phyloP scores from a whole-genome alignment of 345 rosid species.

The Hevea brasiliensis region DNA sequence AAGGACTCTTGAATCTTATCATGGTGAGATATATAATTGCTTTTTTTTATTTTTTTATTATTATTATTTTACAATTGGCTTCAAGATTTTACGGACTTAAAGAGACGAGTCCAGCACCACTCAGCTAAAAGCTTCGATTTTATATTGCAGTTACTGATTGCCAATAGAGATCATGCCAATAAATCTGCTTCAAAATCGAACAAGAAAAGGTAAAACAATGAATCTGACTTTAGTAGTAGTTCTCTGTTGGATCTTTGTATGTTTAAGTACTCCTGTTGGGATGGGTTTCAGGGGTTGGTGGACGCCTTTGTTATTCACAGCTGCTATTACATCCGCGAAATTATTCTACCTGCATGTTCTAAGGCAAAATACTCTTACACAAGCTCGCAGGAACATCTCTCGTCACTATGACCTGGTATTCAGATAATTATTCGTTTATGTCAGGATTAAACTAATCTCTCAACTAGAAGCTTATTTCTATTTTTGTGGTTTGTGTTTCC shows the following conservation, averaged over 20 bases:
- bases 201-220: constrained; percentile 54
- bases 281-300: constrained; percentile 76
- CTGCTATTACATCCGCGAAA: constrained; percentile 70
- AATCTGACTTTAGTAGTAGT: too few species aligned
- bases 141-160: constrained; percentile 55
- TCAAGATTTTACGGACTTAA: too few species aligned
- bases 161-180: constrained; percentile 53
- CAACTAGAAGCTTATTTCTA: neutral
- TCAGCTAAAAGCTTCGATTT: too few species aligned
- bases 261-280: neutral
- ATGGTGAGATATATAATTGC: constrained; percentile 40
- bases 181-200: constrained; percentile 39
- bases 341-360: constrained; percentile 65
- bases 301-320: constrained; percentile 75
- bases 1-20: constrained; percentile 65
- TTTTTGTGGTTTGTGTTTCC: neutral
- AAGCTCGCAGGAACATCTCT: constrained; percentile 85
- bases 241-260: too few species aligned
- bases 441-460: too few species aligned
- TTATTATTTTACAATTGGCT: too few species aligned
- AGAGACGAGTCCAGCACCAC: too few species aligned
- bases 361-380: constrained; percentile 74
- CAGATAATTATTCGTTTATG: neutral
- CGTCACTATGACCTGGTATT: constrained; percentile 83
- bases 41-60: neutral